Evolutionary conservation across 352 stramenopile genomes (phyloP).

Genomic region (Phytophthora pluvialis): DNA sequence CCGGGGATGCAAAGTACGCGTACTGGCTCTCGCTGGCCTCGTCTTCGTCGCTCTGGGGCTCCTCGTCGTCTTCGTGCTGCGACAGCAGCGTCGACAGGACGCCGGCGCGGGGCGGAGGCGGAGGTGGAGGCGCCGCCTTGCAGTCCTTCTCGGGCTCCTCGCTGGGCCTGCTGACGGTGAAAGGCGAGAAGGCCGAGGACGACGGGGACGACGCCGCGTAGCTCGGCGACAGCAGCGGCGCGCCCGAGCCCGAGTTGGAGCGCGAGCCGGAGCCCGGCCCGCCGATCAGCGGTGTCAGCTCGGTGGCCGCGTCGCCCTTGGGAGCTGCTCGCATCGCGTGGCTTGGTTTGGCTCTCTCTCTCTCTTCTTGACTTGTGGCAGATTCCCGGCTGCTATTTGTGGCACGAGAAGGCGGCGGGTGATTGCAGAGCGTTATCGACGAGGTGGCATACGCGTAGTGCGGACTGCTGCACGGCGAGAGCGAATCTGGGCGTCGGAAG

Average conservation of each 20-base stretch:
- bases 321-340: constrained; percentile 26
- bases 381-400: constrained; percentile 5
- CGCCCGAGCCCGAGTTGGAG: constrained; percentile 13
- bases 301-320: constrained; percentile 37
- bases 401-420: not conserved
- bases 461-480: not conserved
- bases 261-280: not conserved
- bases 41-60: constrained; percentile 35
- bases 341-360: not conserved
- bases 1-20: constrained; percentile 64
- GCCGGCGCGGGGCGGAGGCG: constrained; percentile 22
- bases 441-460: constrained; percentile 6
- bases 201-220: constrained; percentile 56
- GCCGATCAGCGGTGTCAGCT: constrained; percentile 68
- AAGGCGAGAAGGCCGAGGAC: constrained; percentile 51
- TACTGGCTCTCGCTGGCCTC: constrained; percentile 39
- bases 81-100: constrained; percentile 28
- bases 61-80: constrained; percentile 26
- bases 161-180: constrained; percentile 19
- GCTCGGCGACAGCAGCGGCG: constrained; percentile 46
- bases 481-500: not conserved
- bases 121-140: constrained; percentile 21
- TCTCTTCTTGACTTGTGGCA: not conserved
- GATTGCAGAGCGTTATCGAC: constrained; percentile 10
- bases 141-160: constrained; percentile 11